Percentiles rank a stretch among this genome's conserved stretches.
phyloP scores from a whole-genome alignment of 2,329 filamentous ascomycete species.

The Penicillium sp. region DNA sequence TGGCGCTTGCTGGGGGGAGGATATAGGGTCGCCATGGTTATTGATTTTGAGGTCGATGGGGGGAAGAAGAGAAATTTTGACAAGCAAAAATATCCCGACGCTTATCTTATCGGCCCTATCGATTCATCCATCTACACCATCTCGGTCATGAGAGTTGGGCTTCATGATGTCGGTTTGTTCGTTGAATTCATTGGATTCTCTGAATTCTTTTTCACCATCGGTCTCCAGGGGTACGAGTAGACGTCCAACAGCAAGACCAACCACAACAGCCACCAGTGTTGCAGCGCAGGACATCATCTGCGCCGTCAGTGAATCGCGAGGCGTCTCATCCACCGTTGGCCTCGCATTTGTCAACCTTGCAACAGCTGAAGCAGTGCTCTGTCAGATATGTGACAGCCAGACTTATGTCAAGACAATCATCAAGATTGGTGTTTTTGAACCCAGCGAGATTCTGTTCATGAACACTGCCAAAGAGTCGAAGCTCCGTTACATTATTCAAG shows the following conservation, averaged over 20 bases:
- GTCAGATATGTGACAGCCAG: constrained; percentile 89
- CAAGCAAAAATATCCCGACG: constrained; percentile 6
- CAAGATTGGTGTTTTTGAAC: constrained; percentile 77
- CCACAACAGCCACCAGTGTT: constrained; percentile 56
- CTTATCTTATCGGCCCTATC: constrained; percentile 22
- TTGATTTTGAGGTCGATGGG: constrained; percentile 14
- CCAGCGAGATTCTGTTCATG: constrained; percentile 76
- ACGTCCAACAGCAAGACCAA: constrained; percentile 49
- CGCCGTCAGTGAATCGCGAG: constrained; percentile 82
- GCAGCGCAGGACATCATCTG: constrained; percentile 74
- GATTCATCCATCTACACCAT: constrained; percentile 3
- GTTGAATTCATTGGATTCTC: constrained; percentile 3
- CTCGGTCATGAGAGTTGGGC: not conserved
- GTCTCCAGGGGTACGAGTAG: constrained; percentile 38
- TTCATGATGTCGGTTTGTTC: constrained; percentile 13
- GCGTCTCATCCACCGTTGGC: constrained; percentile 78
- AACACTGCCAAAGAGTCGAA: constrained; percentile 72
- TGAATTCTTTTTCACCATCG: constrained; percentile 20
- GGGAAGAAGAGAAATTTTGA: constrained; percentile 15
- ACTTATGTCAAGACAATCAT: constrained; percentile 86
- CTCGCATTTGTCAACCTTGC: constrained; percentile 84
- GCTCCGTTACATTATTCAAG: constrained; percentile 69
- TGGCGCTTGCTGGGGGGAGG: constrained; percentile 90
- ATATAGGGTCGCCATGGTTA: constrained; percentile 70
- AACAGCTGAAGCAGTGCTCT: constrained; percentile 78